Percentiles rank a stretch among this genome's conserved stretches.
Conservation (phyloP, 768 basidiomycete genomes). For the Galerina marginata region DNA sequence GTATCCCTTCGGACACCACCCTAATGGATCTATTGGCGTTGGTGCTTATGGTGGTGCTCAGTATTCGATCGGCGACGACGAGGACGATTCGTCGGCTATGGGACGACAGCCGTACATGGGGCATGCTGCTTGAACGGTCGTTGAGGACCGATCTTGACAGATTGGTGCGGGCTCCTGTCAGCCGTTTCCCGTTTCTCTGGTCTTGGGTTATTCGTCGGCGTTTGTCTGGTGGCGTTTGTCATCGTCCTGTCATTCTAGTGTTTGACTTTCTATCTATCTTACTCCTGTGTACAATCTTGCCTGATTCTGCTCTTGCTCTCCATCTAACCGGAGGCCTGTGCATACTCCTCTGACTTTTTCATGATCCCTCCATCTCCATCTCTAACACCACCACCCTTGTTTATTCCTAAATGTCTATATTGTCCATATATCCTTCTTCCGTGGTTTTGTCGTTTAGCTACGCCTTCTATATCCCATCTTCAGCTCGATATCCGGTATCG, state of each 20-base stretch:
- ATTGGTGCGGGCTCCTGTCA: background rate
- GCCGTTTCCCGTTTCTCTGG: background rate
- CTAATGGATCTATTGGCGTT: conserved; percentile 25
- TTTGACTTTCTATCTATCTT: no score
- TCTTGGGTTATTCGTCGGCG: background rate
- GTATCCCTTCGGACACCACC: conserved; percentile 27
- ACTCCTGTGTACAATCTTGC: no score
- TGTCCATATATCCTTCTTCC: no score
- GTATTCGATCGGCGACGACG: conserved; percentile 40
- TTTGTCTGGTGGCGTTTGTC: no score
- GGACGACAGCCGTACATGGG: conserved; percentile 2
- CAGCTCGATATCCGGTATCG: background rate
- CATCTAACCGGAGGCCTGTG: no score
- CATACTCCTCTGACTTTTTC: no score
- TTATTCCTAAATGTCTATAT: no score
- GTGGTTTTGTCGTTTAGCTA: background rate
- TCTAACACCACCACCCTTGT: no score
- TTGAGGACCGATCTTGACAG: background rate
- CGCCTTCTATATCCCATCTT: background rate
- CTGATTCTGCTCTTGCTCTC: no score
- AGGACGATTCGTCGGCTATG: conserved; percentile 22
- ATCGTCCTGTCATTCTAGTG: no score
- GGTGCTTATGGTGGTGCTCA: conserved; percentile 30
- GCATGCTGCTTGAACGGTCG: background rate
- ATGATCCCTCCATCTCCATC: no score